These are phyloP conservation scores for Malus sylvestris DNA, from an alignment of 306 rosid genomes.

Conservation along the genomic window DNA sequence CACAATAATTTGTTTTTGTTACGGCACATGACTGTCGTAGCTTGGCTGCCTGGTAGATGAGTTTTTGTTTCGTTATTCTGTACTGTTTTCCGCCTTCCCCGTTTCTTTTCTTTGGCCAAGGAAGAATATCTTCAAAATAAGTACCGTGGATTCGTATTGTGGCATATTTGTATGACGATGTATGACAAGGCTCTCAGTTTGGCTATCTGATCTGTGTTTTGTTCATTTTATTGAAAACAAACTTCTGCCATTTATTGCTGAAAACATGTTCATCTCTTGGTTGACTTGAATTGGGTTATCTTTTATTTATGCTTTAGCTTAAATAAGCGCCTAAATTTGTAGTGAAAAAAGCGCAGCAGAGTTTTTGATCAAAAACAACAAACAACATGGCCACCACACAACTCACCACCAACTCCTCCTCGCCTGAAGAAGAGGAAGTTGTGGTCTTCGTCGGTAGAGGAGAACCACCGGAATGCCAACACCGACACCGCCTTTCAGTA, in stretches of 20 bases:
- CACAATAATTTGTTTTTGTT: neutral
- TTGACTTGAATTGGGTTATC: too few relatives aligned
- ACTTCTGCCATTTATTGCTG: neutral
- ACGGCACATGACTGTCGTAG: neutral
- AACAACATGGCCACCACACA: too few relatives aligned
- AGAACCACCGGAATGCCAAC: too few relatives aligned
- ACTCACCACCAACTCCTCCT: too few relatives aligned
- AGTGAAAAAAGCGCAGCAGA: too few relatives aligned
- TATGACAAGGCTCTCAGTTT: neutral
- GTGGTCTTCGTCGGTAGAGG: neutral
- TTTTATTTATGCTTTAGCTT: too few relatives aligned
- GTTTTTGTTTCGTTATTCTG: neutral
- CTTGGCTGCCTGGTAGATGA: neutral
- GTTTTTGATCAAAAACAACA: too few relatives aligned
- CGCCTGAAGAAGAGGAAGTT: too few relatives aligned
- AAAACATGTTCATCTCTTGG: neutral
- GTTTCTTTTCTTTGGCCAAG: neutral
- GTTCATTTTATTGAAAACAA: neutral
- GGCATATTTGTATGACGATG: neutral
- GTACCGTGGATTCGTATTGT: neutral
- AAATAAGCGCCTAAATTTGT: too few relatives aligned
- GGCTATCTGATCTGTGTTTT: neutral
- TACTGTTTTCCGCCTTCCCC: neutral
- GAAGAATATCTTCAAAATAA: neutral
- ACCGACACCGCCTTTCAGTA: too few relatives aligned